These are phyloP conservation scores for Colletotrichum camelliae DNA, from an alignment of 2,329 filamentous ascomycete species.

Conservation along the genomic window DNA sequence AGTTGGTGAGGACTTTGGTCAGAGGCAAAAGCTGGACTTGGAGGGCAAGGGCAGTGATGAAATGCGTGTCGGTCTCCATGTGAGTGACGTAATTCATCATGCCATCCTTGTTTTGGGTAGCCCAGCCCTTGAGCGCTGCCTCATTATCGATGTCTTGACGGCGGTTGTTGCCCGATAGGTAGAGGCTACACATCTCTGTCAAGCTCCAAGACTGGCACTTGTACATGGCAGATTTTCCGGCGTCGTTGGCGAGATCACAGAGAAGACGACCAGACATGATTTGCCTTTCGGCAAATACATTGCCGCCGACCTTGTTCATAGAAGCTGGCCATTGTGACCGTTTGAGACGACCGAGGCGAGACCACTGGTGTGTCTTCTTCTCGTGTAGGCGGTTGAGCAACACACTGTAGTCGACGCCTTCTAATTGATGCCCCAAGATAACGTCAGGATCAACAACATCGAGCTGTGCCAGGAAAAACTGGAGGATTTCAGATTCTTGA, in stretches of 20 bases:
- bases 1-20: conserved; percentile 93
- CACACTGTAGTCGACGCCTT: conserved; percentile 95
- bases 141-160: conserved; percentile 91
- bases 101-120: conserved; percentile 76
- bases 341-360: conserved; percentile 86
- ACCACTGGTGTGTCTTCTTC: conserved; percentile 93
- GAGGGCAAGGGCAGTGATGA: conserved; percentile 88
- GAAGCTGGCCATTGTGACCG: conserved; percentile 85
- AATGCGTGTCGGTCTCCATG: conserved; percentile 94
- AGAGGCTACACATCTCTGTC: conserved; percentile 95
- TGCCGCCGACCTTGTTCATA: conserved; percentile 84
- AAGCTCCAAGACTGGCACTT: conserved; percentile 98
- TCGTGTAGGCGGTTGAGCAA: conserved; percentile 86
- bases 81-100: conserved; percentile 93
- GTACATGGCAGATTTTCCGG: conserved; percentile 95
- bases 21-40: conserved; percentile 91
- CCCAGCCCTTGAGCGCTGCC: conserved; percentile 84
- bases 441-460: conserved; percentile 92
- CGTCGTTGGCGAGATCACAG: conserved; percentile 94
- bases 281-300: conserved; percentile 92
- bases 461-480: conserved; percentile 87
- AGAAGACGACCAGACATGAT: conserved; percentile 87
- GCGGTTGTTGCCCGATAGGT: conserved; percentile 74
- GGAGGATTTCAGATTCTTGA: conserved; percentile 83
- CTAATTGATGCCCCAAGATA: conserved; percentile 91